Conservation (phyloP, 2,329 filamentous ascomycete genomes). For the Hymenoscyphus occultus region DNA sequence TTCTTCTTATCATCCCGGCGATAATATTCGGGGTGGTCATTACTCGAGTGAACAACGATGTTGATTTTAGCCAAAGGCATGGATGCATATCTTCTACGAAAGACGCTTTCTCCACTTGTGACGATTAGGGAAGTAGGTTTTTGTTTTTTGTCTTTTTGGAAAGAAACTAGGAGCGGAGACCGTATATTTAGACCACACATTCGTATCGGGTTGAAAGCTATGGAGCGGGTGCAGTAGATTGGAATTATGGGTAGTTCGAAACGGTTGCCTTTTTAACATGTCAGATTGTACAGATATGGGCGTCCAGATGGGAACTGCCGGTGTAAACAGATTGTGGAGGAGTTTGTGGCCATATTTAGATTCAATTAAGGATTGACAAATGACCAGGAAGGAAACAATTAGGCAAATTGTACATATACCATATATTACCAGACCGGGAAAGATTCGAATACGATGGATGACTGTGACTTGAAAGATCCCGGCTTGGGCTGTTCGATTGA, state of each 20-base stretch:
- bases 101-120: background rate
- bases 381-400: too few relatives aligned
- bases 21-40: slow-evolving; percentile 8
- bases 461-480: too few relatives aligned
- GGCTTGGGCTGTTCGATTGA: background rate
- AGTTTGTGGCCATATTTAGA: background rate
- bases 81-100: background rate
- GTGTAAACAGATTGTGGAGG: background rate
- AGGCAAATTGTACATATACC: too few relatives aligned
- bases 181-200: background rate
- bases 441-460: too few relatives aligned
- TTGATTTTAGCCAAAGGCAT: background rate
- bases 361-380: background rate
- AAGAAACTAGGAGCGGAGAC: background rate
- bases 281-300: background rate
- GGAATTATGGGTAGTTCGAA: background rate
- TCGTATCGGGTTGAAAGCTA: background rate
- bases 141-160: background rate
- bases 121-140: background rate
- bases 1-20: slow-evolving; percentile 4
- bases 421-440: too few relatives aligned
- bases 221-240: background rate
- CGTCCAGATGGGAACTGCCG: background rate
- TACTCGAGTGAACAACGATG: background rate
- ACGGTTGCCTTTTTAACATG: background rate